Evolutionary conservation across 2,329 filamentous ascomycete genomes (phyloP).

Genomic region (Macroventuria anomochaeta): DNA sequence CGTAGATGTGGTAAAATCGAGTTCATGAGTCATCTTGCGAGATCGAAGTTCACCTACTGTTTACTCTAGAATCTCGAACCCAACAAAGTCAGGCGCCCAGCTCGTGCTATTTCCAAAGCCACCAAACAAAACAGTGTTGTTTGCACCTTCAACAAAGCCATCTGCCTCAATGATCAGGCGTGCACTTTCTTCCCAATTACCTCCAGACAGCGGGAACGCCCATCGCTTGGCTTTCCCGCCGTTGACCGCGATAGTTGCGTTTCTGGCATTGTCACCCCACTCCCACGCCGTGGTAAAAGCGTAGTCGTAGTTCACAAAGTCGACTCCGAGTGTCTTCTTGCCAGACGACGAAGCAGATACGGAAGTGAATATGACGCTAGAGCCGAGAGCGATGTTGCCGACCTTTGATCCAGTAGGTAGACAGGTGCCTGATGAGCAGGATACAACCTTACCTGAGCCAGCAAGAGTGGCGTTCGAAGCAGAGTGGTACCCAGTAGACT

Average conservation of each 20-base stretch:
- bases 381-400: slow-evolving; percentile 35
- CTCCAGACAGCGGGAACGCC: slow-evolving; percentile 50
- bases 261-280: slow-evolving; percentile 45
- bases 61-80: slow-evolving; percentile 35
- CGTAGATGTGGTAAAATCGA: too few relatives aligned
- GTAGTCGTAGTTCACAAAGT: slow-evolving; percentile 52
- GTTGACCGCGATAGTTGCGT: slow-evolving; percentile 50
- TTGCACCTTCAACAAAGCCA: slow-evolving; percentile 33
- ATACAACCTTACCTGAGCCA: slow-evolving; percentile 34
- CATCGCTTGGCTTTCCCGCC: slow-evolving; percentile 44
- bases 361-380: slow-evolving; percentile 37
- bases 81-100: slow-evolving; percentile 40
- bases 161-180: slow-evolving; percentile 35
- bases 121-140: slow-evolving; percentile 32
- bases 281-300: slow-evolving; percentile 46
- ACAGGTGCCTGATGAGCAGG: slow-evolving; percentile 37
- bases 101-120: slow-evolving; percentile 17
- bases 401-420: slow-evolving; percentile 44
- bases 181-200: slow-evolving; percentile 47
- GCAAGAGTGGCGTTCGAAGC: slow-evolving; percentile 40
- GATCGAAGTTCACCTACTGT: background rate
- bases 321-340: slow-evolving; percentile 45
- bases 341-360: slow-evolving; percentile 34
- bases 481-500: slow-evolving; percentile 37
- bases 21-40: too few relatives aligned